Percentiles rank a stretch among this genome's conserved stretches.
phyloP scores from a whole-genome alignment of 768 basidiomycete genomes.

The Thelephora aurantiotincta region DNA sequence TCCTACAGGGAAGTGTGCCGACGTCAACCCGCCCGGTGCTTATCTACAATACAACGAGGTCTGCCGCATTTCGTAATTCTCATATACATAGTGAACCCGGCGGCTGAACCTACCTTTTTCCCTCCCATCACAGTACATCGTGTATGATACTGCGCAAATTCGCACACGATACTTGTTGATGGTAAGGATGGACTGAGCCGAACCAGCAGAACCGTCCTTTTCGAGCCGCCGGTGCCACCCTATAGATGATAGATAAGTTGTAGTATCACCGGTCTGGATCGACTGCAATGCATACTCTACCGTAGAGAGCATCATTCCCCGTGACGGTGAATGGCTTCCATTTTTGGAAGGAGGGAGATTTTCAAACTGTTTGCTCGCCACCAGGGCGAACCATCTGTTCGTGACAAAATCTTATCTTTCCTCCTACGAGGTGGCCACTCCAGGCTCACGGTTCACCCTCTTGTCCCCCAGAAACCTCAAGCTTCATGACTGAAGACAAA shows the following conservation, averaged over 20 bases:
- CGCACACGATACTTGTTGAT: conserved; percentile 42
- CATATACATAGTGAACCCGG: not conserved
- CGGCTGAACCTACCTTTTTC: not conserved
- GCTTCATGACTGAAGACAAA: conserved; percentile 17
- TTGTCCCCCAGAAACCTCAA: not conserved
- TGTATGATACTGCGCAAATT: conserved; percentile 44
- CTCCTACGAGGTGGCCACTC: no score
- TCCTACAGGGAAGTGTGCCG: conserved; percentile 1
- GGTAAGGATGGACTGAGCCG: conserved; percentile 22
- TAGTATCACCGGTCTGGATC: no score
- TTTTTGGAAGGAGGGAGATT: no score
- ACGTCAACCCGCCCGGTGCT: conserved; percentile 15
- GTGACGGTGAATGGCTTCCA: no score
- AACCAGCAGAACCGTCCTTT: not conserved
- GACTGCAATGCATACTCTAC: no score
- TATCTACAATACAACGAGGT: conserved; percentile 47
- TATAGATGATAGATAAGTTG: no score
- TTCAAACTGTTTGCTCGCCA: no score
- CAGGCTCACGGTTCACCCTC: not conserved
- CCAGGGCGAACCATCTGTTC: no score
- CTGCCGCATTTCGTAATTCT: conserved; percentile 5
- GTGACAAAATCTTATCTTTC: no score
- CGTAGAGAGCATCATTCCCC: no score
- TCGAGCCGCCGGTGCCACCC: no score
- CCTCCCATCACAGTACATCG: conserved; percentile 35